Evolutionary conservation across 2,329 filamentous ascomycete species (phyloP).

Genomic region (Ascosphaera apis): DNA sequence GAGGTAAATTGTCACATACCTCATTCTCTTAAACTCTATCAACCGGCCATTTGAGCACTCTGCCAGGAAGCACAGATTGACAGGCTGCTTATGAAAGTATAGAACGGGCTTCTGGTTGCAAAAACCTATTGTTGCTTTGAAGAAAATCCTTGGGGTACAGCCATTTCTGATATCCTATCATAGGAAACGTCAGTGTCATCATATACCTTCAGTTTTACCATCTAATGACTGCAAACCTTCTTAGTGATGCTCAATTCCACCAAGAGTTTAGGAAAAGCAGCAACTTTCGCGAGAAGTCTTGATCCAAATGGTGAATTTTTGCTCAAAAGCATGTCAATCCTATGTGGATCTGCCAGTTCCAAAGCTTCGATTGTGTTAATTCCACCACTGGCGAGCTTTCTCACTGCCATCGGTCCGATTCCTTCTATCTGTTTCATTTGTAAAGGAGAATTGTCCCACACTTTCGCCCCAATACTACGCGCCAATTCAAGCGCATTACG

Average conservation of each 20-base stretch:
- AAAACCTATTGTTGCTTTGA: constrained; percentile 48
- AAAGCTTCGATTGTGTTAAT: constrained; percentile 52
- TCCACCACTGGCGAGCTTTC: constrained; percentile 48
- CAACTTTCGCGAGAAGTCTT: constrained; percentile 40
- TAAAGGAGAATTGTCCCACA: constrained; percentile 61
- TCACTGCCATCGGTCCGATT: constrained; percentile 51
- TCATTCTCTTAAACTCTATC: constrained; percentile 42
- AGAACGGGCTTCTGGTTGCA: constrained; percentile 34
- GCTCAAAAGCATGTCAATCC: constrained; percentile 54
- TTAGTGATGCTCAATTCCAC: constrained; percentile 29
- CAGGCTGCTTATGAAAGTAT: constrained; percentile 31
- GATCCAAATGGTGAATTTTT: constrained; percentile 67
- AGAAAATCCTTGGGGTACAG: constrained; percentile 28
- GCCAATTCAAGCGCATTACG: constrained; percentile 53
- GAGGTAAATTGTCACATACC: constrained; percentile 14
- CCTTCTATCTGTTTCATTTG: constrained; percentile 67
- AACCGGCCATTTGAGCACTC: constrained; percentile 47
- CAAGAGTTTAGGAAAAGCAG: constrained; percentile 46
- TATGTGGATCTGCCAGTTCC: constrained; percentile 38
- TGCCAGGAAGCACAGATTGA: constrained; percentile 51
- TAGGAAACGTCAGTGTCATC: constrained; percentile 4
- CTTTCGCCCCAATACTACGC: constrained; percentile 48
- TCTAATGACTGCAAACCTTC: constrained; percentile 16
- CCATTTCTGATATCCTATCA: constrained; percentile 16
- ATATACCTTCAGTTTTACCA: no score